phyloP scores from a whole-genome alignment of 306 rosid genomes.

The Purshia tridentata region DNA sequence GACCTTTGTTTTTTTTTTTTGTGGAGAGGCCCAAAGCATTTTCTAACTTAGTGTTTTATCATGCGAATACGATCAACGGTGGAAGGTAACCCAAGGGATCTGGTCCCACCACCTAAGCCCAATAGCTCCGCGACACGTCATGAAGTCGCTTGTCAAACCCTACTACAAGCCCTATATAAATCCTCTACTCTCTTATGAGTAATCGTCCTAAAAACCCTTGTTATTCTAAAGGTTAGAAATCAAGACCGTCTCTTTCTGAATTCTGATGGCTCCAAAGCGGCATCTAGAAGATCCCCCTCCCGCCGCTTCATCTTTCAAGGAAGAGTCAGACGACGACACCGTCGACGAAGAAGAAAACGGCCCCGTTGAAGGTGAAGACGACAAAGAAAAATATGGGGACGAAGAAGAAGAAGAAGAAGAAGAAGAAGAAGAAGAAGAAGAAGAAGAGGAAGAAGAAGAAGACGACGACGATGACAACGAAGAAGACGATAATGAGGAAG shows the following conservation, averaged over 20 bases:
- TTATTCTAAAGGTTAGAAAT: too few relatives aligned
- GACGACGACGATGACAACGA: constrained; percentile 3
- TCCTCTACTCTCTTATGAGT: too few relatives aligned
- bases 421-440: background rate
- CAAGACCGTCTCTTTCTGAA: background rate
- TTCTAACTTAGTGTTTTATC: too few relatives aligned
- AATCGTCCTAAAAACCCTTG: too few relatives aligned
- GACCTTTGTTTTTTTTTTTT: too few relatives aligned
- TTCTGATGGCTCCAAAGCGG: constrained; percentile 44
- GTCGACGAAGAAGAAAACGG: constrained; percentile 21
- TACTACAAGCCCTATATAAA: background rate
- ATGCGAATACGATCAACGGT: too few relatives aligned
- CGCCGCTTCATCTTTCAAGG: constrained; percentile 26
- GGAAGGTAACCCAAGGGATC: background rate
- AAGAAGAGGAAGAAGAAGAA: background rate
- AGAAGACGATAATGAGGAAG: constrained; percentile 1
- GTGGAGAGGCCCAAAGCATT: too few relatives aligned
- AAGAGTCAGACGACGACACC: constrained; percentile 26
- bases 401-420: constrained; percentile 10
- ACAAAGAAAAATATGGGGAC: constrained; percentile 15
- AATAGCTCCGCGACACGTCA: background rate
- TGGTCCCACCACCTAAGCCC: background rate
- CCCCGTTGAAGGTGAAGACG: constrained; percentile 10
- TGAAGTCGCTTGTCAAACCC: background rate
- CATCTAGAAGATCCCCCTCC: constrained; percentile 31